These are phyloP conservation scores for Scolecobasidium constrictum DNA, from an alignment of 2,329 filamentous ascomycete species.

Conservation along the genomic window DNA sequence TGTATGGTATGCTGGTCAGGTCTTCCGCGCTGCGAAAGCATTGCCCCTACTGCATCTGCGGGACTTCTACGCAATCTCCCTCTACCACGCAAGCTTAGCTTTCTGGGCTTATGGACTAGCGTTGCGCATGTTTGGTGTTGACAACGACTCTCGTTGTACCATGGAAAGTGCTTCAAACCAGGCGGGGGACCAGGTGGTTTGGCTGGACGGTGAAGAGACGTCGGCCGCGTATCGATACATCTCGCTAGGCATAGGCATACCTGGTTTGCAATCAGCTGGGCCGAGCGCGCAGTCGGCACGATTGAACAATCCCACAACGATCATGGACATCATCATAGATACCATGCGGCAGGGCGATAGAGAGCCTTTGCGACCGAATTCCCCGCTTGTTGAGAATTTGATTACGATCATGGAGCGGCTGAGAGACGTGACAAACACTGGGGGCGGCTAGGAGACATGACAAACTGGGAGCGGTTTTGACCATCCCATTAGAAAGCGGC, in stretches of 20 bases:
- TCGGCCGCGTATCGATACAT: constrained; percentile 47
- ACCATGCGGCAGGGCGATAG: too few species aligned
- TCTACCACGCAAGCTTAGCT: constrained; percentile 57
- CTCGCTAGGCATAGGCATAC: constrained; percentile 42
- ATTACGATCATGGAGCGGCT: constrained; percentile 53
- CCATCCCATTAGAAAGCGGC: too few species aligned
- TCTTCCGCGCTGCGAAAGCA: constrained; percentile 47
- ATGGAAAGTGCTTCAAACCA: constrained; percentile 13
- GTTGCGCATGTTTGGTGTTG: too few species aligned
- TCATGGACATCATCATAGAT: constrained; percentile 49
- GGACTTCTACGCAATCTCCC: constrained; percentile 56
- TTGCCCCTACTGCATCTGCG: constrained; percentile 45
- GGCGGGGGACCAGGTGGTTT: constrained; percentile 25
- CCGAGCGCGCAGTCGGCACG: too few species aligned
- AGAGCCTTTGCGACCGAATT: constrained; percentile 46
- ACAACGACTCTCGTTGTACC: too few species aligned
- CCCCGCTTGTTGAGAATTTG: constrained; percentile 58
- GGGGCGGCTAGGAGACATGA: too few species aligned
- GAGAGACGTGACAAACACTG: constrained; percentile 43
- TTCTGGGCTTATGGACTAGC: constrained; percentile 60
- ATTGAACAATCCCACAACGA: constrained; percentile 46
- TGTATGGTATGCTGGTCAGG: constrained; percentile 58
- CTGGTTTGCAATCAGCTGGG: constrained; percentile 35
- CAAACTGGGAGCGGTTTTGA: too few species aligned
- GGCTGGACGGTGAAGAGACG: constrained; percentile 47